These are phyloP conservation scores for Pittosporum tobira DNA, from an alignment of 129 eudicot species.

Conservation along the genomic window DNA sequence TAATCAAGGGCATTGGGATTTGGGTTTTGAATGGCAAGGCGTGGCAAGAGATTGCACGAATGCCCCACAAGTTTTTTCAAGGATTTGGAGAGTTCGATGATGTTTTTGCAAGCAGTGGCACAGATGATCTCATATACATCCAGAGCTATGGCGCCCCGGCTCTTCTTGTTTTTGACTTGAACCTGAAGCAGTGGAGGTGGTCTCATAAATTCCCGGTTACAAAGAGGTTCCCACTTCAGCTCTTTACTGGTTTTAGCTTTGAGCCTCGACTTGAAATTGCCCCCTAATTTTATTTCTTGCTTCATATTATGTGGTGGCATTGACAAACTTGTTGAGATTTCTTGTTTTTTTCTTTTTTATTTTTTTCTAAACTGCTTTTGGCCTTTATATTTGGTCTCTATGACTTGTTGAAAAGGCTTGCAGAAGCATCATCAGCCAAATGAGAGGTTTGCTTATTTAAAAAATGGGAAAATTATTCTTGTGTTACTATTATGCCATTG, in stretches of 20 bases:
- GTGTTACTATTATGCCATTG: neutral
- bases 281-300: constrained; percentile 27
- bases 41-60: constrained; percentile 79
- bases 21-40: constrained; percentile 69
- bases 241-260: constrained; percentile 93
- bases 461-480: constrained; percentile 7
- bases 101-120: constrained; percentile 96
- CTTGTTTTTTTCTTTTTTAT: neutral
- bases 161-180: constrained; percentile 61
- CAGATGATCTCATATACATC: constrained; percentile 72
- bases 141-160: constrained; percentile 97
- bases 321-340: neutral
- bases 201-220: constrained; percentile 84
- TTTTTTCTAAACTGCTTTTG: neutral
- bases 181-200: constrained; percentile 82
- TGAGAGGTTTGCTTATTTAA: constrained; percentile 3
- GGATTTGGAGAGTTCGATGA: constrained; percentile 98
- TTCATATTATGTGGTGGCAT: neutral
- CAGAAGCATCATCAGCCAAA: constrained; percentile 12
- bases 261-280: constrained; percentile 83
- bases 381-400: neutral
- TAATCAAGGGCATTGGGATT: constrained; percentile 87
- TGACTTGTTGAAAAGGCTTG: constrained; percentile 9
- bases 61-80: constrained; percentile 85
- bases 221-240: constrained; percentile 92